phyloP scores from a whole-genome alignment of 176 grass and related monocot species.

The Zoysia japonica region DNA sequence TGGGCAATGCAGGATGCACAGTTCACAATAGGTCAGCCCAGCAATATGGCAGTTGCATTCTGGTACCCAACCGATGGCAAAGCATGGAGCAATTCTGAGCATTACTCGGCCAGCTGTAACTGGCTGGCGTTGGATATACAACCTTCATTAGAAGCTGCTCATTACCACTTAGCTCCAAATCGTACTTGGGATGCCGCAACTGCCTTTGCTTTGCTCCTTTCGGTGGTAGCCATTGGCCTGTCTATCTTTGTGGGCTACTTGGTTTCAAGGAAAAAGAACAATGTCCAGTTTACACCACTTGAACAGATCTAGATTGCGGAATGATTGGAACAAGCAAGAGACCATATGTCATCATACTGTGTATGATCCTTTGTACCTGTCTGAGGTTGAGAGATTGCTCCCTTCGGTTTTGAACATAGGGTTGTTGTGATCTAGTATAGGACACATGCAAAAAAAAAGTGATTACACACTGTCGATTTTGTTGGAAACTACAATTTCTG shows the following conservation, averaged over 20 bases:
- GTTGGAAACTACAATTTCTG: conserved; percentile 28
- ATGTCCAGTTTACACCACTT: conserved; percentile 71
- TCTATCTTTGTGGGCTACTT: conserved; percentile 76
- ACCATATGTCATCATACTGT: background rate
- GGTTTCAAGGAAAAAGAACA: conserved; percentile 68
- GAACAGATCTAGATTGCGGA: conserved; percentile 41
- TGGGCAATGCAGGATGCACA: conserved; percentile 78
- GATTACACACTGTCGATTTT: background rate
- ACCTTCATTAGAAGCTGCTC: conserved; percentile 46
- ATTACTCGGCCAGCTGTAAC: conserved; percentile 92
- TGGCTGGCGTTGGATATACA: conserved; percentile 84
- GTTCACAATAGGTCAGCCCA: conserved; percentile 82
- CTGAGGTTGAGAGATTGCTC: background rate
- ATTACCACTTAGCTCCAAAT: conserved; percentile 51
- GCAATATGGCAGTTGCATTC: conserved; percentile 76
- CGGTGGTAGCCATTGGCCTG: conserved; percentile 69
- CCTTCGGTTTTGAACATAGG: conserved; percentile 16
- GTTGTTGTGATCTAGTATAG: conserved; percentile 29
- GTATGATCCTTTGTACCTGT: conserved; percentile 14
- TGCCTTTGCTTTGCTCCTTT: conserved; percentile 81
- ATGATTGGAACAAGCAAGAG: conserved; percentile 7
- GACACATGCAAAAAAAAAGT: conserved; percentile 3
- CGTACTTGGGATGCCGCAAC: conserved; percentile 83
- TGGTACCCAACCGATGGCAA: conserved; percentile 85
- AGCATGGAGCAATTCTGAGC: conserved; percentile 70